Evolutionary conservation across 2,329 filamentous ascomycete species (phyloP).

Genomic region (Apiospora rasikravindrae): DNA sequence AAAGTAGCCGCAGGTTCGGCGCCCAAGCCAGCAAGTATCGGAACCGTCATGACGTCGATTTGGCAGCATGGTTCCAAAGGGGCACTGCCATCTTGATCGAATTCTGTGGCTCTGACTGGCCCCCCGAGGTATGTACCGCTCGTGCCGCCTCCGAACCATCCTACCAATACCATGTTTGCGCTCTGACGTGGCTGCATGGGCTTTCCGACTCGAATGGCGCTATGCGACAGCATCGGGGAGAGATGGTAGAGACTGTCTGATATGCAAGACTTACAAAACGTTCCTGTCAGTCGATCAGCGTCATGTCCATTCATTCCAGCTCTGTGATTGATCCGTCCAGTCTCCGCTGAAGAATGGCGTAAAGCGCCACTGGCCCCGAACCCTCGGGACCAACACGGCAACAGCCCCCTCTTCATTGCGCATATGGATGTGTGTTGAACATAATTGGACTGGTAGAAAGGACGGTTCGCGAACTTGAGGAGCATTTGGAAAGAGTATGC

Average conservation of each 20-base stretch:
- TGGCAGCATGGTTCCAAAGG: not conserved
- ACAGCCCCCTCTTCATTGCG: not conserved
- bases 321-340: slow-evolving; percentile 9
- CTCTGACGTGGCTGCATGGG: slow-evolving; percentile 16
- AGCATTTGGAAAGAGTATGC: not conserved
- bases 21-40: not conserved
- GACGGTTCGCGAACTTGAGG: not conserved
- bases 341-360: slow-evolving; percentile 11
- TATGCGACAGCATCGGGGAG: slow-evolving; percentile 23
- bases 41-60: not conserved
- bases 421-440: not conserved
- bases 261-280: slow-evolving; percentile 18
- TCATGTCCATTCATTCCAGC: not conserved
- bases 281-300: slow-evolving; percentile 14
- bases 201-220: slow-evolving; percentile 22
- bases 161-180: slow-evolving; percentile 14
- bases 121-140: not conserved
- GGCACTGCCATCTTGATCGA: not conserved
- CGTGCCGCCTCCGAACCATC: slow-evolving; percentile 7
- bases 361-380: slow-evolving; percentile 2
- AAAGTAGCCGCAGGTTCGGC: not conserved
- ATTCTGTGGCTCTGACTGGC: slow-evolving; percentile 1
- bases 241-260: slow-evolving; percentile 24
- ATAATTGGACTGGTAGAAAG: not conserved
- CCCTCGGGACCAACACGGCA: slow-evolving; percentile 5